Evolutionary conservation across 208 protist genomes (phyloP).

Genomic region (Trichomonas vaginalis): DNA sequence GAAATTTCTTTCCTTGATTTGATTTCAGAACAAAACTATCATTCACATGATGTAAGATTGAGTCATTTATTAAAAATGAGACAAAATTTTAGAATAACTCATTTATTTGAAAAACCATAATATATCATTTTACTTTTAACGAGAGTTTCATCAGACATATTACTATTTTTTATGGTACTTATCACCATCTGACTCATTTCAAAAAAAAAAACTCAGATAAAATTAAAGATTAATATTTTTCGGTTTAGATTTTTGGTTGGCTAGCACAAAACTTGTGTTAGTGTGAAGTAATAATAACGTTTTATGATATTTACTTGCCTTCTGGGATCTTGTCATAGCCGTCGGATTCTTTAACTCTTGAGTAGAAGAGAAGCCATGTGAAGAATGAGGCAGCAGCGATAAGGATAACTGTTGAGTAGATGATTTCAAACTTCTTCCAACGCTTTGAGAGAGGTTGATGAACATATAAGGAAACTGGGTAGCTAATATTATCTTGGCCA

Average conservation of each 20-base stretch:
- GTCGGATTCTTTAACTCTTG: background rate
- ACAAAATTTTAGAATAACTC: background rate
- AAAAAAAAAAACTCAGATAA: too few relatives aligned
- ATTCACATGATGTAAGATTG: background rate
- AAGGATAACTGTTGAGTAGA: background rate
- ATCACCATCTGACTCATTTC: too few relatives aligned
- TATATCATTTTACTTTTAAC: too few relatives aligned
- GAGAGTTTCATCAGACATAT: too few relatives aligned
- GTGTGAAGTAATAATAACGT: background rate
- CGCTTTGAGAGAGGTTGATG: background rate
- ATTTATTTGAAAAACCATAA: too few relatives aligned
- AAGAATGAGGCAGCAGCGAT: background rate
- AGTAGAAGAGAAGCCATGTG: background rate
- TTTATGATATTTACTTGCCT: background rate
- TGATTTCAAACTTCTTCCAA: constrained; percentile 1
- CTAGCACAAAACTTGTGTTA: too few relatives aligned
- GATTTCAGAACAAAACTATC: background rate
- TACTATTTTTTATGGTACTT: too few relatives aligned
- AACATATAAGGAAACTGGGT: background rate
- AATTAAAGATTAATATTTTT: too few relatives aligned
- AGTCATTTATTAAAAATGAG: background rate
- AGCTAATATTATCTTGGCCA: background rate
- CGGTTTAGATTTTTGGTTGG: too few relatives aligned
- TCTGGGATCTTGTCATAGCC: background rate
- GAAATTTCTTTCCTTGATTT: background rate